Evolutionary conservation across 352 stramenopile genomes (phyloP).

Genomic region (Pythium monospermum): DNA sequence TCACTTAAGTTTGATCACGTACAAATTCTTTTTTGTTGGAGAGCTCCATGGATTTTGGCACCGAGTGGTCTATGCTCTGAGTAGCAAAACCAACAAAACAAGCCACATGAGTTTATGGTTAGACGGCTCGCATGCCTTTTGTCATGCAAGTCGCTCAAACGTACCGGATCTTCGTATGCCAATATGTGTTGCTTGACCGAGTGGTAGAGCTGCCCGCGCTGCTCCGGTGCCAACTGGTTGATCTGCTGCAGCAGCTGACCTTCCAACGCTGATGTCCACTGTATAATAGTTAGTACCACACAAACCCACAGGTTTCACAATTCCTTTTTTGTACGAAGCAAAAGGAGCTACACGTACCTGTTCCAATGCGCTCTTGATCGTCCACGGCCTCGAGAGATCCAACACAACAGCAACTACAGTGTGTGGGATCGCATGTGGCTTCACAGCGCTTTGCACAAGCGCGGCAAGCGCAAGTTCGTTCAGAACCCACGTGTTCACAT

Average conservation of each 20-base stretch:
- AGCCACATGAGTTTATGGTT: no score
- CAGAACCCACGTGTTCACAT: slow-evolving; percentile 72
- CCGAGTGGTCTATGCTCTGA: slow-evolving; percentile 57
- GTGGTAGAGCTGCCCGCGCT: slow-evolving; percentile 54
- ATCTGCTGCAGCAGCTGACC: slow-evolving; percentile 69
- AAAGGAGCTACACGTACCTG: no score
- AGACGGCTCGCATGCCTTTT: no score
- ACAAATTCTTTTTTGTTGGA: slow-evolving; percentile 67
- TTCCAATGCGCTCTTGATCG: slow-evolving; percentile 75
- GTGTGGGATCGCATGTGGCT: slow-evolving; percentile 45
- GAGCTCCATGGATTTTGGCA: slow-evolving; percentile 44
- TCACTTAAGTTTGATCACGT: slow-evolving; percentile 14
- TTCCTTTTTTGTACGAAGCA: no score
- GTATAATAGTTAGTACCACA: neutral
- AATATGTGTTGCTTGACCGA: slow-evolving; percentile 71
- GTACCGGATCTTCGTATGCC: slow-evolving; percentile 71
- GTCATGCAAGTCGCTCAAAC: no score
- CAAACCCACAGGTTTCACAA: no score
- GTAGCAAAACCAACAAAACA: no score
- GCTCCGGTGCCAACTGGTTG: slow-evolving; percentile 44
- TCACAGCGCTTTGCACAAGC: slow-evolving; percentile 63
- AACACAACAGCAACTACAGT: slow-evolving; percentile 64
- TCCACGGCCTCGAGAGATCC: slow-evolving; percentile 73
- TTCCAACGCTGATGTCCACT: slow-evolving; percentile 76
- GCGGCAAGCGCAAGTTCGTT: slow-evolving; percentile 66